Evolutionary conservation across 2,329 filamentous ascomycete species (phyloP).

Genomic region (Pleoardoris graminearum): DNA sequence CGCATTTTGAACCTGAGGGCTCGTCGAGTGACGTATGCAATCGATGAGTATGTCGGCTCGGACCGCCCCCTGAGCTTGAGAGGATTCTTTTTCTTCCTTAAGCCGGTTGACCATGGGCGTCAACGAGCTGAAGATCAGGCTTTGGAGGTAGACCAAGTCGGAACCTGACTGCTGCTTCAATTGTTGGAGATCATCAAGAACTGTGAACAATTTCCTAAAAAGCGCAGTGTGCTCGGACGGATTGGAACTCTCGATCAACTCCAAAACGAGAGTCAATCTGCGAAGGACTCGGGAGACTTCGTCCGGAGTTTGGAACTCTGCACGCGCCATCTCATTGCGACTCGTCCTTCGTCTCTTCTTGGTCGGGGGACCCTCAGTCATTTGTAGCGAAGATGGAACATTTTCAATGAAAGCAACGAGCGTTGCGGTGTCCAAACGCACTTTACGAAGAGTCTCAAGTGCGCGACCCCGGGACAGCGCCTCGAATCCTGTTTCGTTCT

Average conservation of each 20-base stretch:
- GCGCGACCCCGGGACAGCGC: slow-evolving; percentile 58
- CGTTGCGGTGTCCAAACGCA: slow-evolving; percentile 73
- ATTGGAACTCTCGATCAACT: slow-evolving; percentile 80
- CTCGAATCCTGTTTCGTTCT: slow-evolving; percentile 35
- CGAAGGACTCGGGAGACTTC: slow-evolving; percentile 70
- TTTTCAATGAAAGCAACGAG: slow-evolving; percentile 73
- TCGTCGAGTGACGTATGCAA: slow-evolving; percentile 88
- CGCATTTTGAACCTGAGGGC: slow-evolving; percentile 90
- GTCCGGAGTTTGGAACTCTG: slow-evolving; percentile 64
- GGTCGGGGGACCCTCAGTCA: slow-evolving; percentile 71
- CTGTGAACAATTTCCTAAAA: slow-evolving; percentile 76
- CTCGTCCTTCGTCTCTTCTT: slow-evolving; percentile 81
- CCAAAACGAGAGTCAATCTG: slow-evolving; percentile 82
- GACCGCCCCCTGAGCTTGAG: slow-evolving; percentile 77
- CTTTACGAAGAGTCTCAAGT: slow-evolving; percentile 70
- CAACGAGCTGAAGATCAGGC: slow-evolving; percentile 78
- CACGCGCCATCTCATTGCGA: slow-evolving; percentile 67
- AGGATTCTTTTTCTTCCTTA: slow-evolving; percentile 57
- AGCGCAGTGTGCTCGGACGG: slow-evolving; percentile 76
- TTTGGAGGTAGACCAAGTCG: slow-evolving; percentile 88
- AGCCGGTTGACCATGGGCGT: slow-evolving; percentile 81
- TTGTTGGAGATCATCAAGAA: slow-evolving; percentile 84
- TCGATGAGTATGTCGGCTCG: slow-evolving; percentile 90
- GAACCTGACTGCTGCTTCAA: slow-evolving; percentile 80
- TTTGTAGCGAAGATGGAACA: slow-evolving; percentile 72